Conservation (phyloP, 2,329 filamentous ascomycete species). For the Penicillium janthinellum region DNA sequence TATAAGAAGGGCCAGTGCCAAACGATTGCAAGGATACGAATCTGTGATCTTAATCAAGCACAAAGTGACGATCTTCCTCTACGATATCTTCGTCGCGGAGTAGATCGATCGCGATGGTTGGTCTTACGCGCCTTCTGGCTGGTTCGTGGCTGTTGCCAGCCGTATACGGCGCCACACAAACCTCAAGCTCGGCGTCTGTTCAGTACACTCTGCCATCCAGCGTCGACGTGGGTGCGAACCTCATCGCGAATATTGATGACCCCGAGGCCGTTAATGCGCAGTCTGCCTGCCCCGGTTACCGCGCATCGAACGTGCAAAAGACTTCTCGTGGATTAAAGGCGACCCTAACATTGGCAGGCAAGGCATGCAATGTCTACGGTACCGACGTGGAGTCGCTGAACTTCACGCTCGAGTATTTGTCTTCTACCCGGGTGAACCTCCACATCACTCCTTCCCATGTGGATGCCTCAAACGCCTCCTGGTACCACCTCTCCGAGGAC, state of each 20-base stretch:
- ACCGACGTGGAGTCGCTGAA: conserved; percentile 69
- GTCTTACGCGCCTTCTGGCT: conserved; percentile 24
- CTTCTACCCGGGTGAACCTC: conserved; percentile 66
- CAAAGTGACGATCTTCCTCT: not conserved
- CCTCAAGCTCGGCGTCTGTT: conserved; percentile 21
- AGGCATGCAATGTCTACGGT: conserved; percentile 72
- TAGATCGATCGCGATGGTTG: conserved; percentile 26
- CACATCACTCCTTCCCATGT: conserved; percentile 69
- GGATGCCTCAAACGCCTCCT: conserved; percentile 62
- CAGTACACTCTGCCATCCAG: conserved; percentile 53
- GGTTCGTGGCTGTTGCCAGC: conserved; percentile 30
- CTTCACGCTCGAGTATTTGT: conserved; percentile 69
- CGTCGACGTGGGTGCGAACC: conserved; percentile 48
- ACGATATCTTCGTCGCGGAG: not conserved
- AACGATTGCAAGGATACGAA: not conserved
- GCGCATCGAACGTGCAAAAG: conserved; percentile 52
- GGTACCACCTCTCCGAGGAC: conserved; percentile 67
- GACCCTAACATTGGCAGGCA: conserved; percentile 54
- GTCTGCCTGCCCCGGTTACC: conserved; percentile 63
- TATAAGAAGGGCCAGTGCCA: conserved; percentile 17
- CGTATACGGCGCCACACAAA: conserved; percentile 25
- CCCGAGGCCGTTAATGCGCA: conserved; percentile 65
- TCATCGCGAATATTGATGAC: conserved; percentile 66
- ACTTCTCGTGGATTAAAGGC: conserved; percentile 54
- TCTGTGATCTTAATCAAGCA: not conserved